Evolutionary conservation across 73 alveolate genomes (phyloP), one percentile per base, ranked within the genome.

Genomic region (Stentor roeselii): DNA sequence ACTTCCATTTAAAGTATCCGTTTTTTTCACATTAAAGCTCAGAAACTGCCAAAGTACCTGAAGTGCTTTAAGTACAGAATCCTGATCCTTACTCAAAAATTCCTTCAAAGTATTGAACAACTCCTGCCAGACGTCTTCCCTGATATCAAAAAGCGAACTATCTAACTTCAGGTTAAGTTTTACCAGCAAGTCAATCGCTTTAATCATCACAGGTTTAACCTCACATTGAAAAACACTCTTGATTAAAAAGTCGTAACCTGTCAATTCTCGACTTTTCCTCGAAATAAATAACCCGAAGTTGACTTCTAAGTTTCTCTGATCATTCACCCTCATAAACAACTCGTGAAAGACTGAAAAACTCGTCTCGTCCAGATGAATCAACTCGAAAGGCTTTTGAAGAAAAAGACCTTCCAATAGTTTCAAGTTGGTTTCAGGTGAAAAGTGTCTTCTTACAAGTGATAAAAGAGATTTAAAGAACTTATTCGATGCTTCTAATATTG

Each of bases 121-220:
- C 21, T 21, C n/a, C 14, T n/a, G 15, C 80, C 80, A 67, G 37
- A 67, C 34, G 11, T 67, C 80, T 67, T 67, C 80, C 14, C 37
- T n/a, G 21, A 1, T 67, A 30, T 15, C 42, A 21, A 21, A 11
- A 67, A 67, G 80, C 1, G 37, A 21, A 2, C 80, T 36, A 40
- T 40, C 41, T 67, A 67, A 40, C 11, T 32, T 21, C 14, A 67
- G 37, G 37, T 67, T 67, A 1, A 67, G 42, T 36, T 67, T 67
- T 36, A 67, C 41, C 14, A 67, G 2, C 1, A 67, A 34, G 50
- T 67, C 11, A n/a, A 67, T 67, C 0, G 80, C 37, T 67, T 67
- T 21, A 21, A 40, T 27, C 42, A 32, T 11, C 0, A 67, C 41
- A 21, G 21, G 42, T 67, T 67, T 50, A 21, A 11, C 67, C 6